Conservation (phyloP, 192 early-diverging fungal species). For the Backusella parvicylindrica region DNA sequence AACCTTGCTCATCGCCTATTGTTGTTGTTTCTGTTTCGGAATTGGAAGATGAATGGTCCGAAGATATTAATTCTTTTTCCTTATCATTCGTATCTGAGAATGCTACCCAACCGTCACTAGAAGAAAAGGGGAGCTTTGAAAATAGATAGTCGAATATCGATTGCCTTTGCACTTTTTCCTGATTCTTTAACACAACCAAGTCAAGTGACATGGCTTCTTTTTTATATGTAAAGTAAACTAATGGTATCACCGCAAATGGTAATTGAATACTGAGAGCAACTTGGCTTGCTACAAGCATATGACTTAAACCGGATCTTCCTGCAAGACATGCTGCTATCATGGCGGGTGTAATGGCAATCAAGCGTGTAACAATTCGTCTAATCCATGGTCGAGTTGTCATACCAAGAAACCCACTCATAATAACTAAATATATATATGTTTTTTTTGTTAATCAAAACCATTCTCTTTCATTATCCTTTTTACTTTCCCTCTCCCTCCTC, state of each 20-base stretch:
- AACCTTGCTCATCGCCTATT: neutral
- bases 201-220: constrained; percentile 48
- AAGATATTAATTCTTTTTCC: neutral
- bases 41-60: neutral
- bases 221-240: constrained; percentile 64
- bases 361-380: constrained; percentile 66
- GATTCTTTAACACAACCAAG: constrained; percentile 4
- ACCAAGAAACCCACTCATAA: constrained; percentile 79
- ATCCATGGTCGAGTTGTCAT: constrained; percentile 59
- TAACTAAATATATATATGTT: constrained; percentile 34
- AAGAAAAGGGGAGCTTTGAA: neutral
- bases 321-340: constrained; percentile 61
- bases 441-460: neutral
- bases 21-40: neutral
- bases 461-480: neutral
- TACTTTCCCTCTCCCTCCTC: neutral
- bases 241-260: constrained; percentile 81
- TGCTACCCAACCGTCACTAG: neutral
- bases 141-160: neutral
- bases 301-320: constrained; percentile 60
- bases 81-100: neutral
- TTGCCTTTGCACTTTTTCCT: neutral
- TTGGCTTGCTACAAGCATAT: constrained; percentile 66
- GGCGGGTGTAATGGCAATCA: constrained; percentile 70
- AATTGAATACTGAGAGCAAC: constrained; percentile 76